phyloP scores from a whole-genome alignment of 2,329 filamentous ascomycete genomes.

The Phyllosticta citrichinensis region DNA sequence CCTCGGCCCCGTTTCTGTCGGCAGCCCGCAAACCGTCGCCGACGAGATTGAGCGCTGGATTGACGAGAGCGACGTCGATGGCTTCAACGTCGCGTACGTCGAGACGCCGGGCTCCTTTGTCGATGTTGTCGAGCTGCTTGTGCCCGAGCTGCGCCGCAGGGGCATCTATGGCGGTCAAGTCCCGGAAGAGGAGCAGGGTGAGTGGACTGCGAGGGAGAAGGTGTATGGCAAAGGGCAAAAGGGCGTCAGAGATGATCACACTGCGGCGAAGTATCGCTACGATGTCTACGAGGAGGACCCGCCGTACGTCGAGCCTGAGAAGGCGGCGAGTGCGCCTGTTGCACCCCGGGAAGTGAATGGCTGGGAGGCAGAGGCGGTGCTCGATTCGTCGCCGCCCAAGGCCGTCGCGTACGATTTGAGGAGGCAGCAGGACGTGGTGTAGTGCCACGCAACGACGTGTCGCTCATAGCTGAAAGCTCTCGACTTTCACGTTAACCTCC shows the following conservation, averaged over 20 bases:
- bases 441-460: not conserved
- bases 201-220: constrained; percentile 41
- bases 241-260: constrained; percentile 48
- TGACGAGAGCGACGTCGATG: constrained; percentile 31
- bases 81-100: constrained; percentile 30
- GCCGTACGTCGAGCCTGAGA: constrained; percentile 18
- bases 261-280: constrained; percentile 52
- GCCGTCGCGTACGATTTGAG: not conserved
- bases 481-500: not conserved
- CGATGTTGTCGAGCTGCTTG: constrained; percentile 26
- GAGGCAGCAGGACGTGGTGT: constrained; percentile 4
- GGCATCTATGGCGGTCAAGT: constrained; percentile 18
- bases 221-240: constrained; percentile 52
- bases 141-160: constrained; percentile 27
- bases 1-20: constrained; percentile 23
- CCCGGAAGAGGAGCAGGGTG: constrained; percentile 16
- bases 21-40: constrained; percentile 33
- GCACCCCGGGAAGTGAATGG: not conserved
- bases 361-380: not conserved
- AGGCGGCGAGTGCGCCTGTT: not conserved
- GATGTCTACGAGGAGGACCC: constrained; percentile 48
- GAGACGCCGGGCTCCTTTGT: constrained; percentile 34
- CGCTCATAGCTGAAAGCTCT: not conserved
- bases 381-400: not conserved
- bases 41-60: constrained; percentile 39